A percentile compares a stretch with the other conserved stretches of the same genome.
These are phyloP conservation scores for Cutaneotrichosporon sp. DNA, from an alignment of 1,284 basidiomycete genomes.

Conservation along the genomic window DNA sequence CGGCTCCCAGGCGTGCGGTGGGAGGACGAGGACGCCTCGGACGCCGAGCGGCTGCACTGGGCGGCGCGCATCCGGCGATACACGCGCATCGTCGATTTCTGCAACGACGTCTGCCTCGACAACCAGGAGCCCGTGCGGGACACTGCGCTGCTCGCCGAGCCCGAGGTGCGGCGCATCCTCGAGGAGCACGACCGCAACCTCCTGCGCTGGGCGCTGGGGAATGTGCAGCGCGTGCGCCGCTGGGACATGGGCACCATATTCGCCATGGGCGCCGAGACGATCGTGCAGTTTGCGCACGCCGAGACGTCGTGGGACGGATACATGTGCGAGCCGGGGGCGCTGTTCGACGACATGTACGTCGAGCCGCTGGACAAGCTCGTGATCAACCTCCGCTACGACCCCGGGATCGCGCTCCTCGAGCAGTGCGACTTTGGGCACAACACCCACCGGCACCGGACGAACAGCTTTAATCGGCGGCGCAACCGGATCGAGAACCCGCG, in stretches of 20 bases:
- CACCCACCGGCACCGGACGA: conserved; percentile 4
- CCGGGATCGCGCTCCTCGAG: conserved; percentile 1
- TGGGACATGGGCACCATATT: conserved; percentile 12
- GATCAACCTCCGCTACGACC: conserved; percentile 8
- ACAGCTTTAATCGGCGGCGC: conserved; percentile 5
- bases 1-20: conserved; percentile 6
- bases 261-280: conserved; percentile 8
- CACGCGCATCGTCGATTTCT: conserved; percentile 4
- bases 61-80: conserved; percentile 2
- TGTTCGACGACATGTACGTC: conserved; percentile 12
- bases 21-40: conserved; percentile 4
- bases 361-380: conserved; percentile 3
- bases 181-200: conserved; percentile 11
- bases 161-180: not conserved
- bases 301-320: conserved; percentile 12
- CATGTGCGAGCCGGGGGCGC: conserved; percentile 8
- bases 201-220: conserved; percentile 4
- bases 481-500: conserved; percentile 10
- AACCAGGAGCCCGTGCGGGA: conserved; percentile 5
- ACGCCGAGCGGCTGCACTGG: conserved; percentile 7
- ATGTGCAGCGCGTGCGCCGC: conserved; percentile 3
- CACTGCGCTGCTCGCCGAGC: not conserved
- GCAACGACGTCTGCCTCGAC: conserved; percentile 10
- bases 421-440: conserved; percentile 11
- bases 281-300: conserved; percentile 10